These are phyloP conservation scores for Penicillium chermesinum DNA, from an alignment of 495 filamentous ascomycete genomes.

Conservation along the genomic window DNA sequence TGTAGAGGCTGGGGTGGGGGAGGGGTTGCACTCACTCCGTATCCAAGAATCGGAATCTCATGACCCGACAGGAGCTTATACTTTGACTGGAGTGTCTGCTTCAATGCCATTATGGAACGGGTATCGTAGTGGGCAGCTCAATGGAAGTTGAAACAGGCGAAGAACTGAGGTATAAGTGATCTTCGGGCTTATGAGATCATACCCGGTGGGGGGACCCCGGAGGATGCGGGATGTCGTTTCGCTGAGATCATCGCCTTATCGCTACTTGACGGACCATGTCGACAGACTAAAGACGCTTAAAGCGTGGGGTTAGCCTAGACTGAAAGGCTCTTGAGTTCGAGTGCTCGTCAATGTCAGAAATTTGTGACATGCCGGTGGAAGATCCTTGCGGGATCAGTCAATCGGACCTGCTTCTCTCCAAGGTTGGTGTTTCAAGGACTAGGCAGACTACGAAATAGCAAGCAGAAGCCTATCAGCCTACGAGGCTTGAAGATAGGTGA, in stretches of 20 bases:
- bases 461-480: too few species aligned
- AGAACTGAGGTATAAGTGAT: background rate
- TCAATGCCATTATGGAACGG: conserved; percentile 21
- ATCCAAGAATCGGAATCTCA: conserved; percentile 74
- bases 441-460: background rate
- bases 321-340: too few species aligned
- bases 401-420: background rate
- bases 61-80: conserved; percentile 63
- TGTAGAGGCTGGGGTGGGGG: background rate
- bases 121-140: background rate
- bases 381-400: background rate
- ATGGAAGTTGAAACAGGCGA: background rate
- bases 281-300: too few species aligned
- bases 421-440: too few species aligned
- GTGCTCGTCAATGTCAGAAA: too few species aligned
- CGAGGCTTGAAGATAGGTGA: too few species aligned
- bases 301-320: too few species aligned
- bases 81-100: conserved; percentile 27
- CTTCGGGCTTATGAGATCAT: conserved; percentile 18
- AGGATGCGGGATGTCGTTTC: conserved; percentile 1
- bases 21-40: conserved; percentile 51
- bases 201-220: conserved; percentile 9
- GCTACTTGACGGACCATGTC: background rate
- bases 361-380: background rate
- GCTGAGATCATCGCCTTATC: background rate